Evolutionary conservation across 2,329 filamentous ascomycete species (phyloP).

Genomic region (Epichloe bromicola): DNA sequence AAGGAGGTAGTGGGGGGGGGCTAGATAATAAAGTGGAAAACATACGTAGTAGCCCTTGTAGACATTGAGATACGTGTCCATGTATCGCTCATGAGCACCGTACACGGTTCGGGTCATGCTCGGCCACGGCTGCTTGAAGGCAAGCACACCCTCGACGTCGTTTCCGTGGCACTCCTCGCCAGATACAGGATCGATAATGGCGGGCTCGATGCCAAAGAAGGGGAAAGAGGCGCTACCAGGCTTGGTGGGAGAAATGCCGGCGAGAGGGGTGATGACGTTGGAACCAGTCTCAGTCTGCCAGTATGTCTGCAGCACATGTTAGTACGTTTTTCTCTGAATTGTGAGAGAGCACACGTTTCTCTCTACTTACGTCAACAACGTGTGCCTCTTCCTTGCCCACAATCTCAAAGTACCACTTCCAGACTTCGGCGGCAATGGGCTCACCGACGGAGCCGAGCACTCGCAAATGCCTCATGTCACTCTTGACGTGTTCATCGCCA

Average conservation of each 20-base stretch:
- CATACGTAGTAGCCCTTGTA: conserved; percentile 97
- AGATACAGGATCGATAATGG: conserved; percentile 91
- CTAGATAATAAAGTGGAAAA: conserved; percentile 10
- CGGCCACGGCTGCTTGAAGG: conserved; percentile 96
- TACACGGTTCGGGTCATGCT: conserved; percentile 98
- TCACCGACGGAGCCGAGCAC: conserved; percentile 92
- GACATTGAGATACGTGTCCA: conserved; percentile 96
- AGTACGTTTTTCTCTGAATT: background rate
- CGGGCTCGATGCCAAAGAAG: conserved; percentile 96
- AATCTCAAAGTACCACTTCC: conserved; percentile 98
- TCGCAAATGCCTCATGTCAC: conserved; percentile 77
- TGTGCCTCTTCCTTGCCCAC: conserved; percentile 91
- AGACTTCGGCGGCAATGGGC: conserved; percentile 93
- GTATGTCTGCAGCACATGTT: conserved; percentile 58
- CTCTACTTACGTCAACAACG: conserved; percentile 68
- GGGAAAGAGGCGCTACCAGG: conserved; percentile 90
- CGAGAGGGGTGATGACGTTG: conserved; percentile 87
- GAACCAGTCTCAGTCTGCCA: conserved; percentile 99
- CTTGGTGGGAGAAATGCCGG: conserved; percentile 90
- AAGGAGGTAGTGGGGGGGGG: too few relatives aligned
- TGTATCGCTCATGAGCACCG: conserved; percentile 94
- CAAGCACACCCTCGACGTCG: conserved; percentile 91
- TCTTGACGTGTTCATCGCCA: conserved; percentile 82
- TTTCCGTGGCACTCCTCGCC: conserved; percentile 90
- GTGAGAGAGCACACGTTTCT: background rate